Evolutionary conservation across 225 moss, liverwort and hornwort genomes (phyloP), one percentile per base, ranked within the genome.

Genomic region (Sphagnum tenellum): DNA sequence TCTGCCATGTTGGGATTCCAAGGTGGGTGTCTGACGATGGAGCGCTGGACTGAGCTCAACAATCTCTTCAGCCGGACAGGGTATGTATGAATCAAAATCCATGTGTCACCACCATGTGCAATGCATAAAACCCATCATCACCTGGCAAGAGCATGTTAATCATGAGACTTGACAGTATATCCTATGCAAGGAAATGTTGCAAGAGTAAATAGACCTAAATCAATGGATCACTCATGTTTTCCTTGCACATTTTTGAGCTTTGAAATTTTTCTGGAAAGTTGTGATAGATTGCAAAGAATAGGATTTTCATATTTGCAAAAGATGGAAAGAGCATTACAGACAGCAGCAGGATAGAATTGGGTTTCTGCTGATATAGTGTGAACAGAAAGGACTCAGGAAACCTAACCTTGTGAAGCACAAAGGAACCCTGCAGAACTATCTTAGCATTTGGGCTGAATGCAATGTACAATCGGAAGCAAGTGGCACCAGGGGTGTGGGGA

Each of bases 371-470:
- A 29, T 29, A 29, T 29, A 29, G 29, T 29, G 29, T 29, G 29
- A 29, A 29, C 29, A 29, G 29, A 29, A 29, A 29, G 29, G 29
- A 29, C 29, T 29, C 29, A 29, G 29, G 29, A 29, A 29, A 29
- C 29, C 29, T 29, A 29, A 29, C 29, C 29, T 29, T 29, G 29
- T 29, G 29, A 29, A 29, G 29, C 29, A 29, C 29, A 29, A 29
- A 29, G 29, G 52, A 9, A 52, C 52, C 56, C 4, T 79, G 77
- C 82, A 96, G 95, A 82, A 75, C 74, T 59, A 73, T 81, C 10
- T 84, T 86, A 50, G 95, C 88, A 62, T 96, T 92, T 69, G 95
- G 95, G 66, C 76, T 96, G 44, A 96, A 96, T 71, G 81, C 73
- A 49, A 64, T 96, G n/a, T 89, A 75, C 70, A 89, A 88, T 57